Conservation (phyloP, 2,329 filamentous ascomycete genomes). For the Dichotomopilus funicola region DNA sequence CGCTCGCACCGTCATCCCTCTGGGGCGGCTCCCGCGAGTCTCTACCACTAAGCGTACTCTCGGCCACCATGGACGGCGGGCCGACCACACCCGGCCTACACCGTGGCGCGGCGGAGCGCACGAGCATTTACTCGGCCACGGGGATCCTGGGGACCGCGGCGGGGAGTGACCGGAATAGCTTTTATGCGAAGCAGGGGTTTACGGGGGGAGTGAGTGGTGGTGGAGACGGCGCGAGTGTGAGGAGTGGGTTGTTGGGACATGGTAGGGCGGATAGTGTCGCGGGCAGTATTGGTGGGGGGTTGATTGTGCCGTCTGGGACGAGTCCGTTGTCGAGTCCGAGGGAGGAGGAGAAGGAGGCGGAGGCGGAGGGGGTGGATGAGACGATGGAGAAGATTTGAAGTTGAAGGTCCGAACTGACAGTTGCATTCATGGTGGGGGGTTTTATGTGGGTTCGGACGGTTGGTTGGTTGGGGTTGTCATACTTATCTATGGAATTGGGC, state of each 20-base stretch:
- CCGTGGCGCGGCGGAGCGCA: constrained; percentile 49
- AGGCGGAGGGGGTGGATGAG: not conserved
- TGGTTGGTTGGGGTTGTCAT: not conserved
- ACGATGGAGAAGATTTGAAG: not conserved
- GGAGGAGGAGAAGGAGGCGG: constrained; percentile 29
- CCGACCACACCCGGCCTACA: constrained; percentile 47
- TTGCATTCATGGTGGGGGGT: too few species aligned
- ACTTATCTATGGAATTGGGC: too few species aligned
- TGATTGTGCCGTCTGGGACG: constrained; percentile 54
- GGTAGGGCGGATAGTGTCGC: constrained; percentile 74
- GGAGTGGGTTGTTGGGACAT: constrained; percentile 72
- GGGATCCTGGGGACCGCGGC: constrained; percentile 44
- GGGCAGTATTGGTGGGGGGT: constrained; percentile 58
- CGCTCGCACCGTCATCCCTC: constrained; percentile 73
- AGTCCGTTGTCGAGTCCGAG: constrained; percentile 43
- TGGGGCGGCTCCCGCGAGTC: constrained; percentile 78
- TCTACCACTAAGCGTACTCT: constrained; percentile 70
- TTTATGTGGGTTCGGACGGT: not conserved
- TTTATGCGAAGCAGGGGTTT: constrained; percentile 50
- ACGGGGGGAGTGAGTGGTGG: constrained; percentile 26
- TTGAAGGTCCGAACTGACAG: too few species aligned
- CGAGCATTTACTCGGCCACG: constrained; percentile 73
- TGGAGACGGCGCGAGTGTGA: constrained; percentile 65
- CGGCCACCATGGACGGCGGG: constrained; percentile 56
- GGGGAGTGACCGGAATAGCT: constrained; percentile 70